Evolutionary conservation across 768 basidiomycete genomes (phyloP).

Genomic region (Podaxis sp.): DNA sequence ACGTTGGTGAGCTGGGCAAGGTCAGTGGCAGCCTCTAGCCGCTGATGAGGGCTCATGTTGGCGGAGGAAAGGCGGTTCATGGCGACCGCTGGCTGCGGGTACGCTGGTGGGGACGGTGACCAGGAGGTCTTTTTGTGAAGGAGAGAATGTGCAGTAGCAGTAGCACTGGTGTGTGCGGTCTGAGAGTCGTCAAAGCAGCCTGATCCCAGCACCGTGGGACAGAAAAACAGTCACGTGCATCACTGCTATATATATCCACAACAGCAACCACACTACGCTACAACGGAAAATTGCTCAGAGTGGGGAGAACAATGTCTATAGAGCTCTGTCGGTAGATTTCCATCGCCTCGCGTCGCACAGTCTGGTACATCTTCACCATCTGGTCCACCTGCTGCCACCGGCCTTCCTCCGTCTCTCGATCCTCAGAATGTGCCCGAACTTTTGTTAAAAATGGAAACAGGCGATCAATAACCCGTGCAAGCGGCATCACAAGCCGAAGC

Average conservation of each 20-base stretch:
- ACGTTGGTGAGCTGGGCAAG: slow-evolving; percentile 64
- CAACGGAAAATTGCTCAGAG: neutral
- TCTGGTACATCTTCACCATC: slow-evolving; percentile 29
- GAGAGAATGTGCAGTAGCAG: slow-evolving; percentile 16
- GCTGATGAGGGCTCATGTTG: slow-evolving; percentile 54
- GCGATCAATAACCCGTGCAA: slow-evolving; percentile 28
- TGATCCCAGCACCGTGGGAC: neutral
- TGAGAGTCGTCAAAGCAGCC: neutral
- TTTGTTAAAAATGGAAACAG: slow-evolving; percentile 24
- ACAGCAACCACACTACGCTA: neutral
- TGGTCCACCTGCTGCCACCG: slow-evolving; percentile 29
- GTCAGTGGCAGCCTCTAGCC: slow-evolving; percentile 72
- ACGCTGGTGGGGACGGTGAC: slow-evolving; percentile 23
- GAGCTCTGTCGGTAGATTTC: neutral
- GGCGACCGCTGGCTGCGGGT: slow-evolving; percentile 14
- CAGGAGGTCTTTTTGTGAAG: slow-evolving; percentile 17
- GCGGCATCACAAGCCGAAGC: slow-evolving; percentile 23
- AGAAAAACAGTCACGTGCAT: slow-evolving; percentile 4
- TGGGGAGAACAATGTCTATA: neutral
- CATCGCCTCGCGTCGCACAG: slow-evolving; percentile 26
- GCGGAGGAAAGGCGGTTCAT: slow-evolving; percentile 37
- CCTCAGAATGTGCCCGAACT: slow-evolving; percentile 19
- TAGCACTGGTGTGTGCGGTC: neutral
- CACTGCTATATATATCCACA: slow-evolving; percentile 1
- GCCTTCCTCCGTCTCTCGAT: slow-evolving; percentile 19